phyloP scores from a whole-genome alignment of 768 basidiomycete genomes.

The Pleurotus citrinopileatus region DNA sequence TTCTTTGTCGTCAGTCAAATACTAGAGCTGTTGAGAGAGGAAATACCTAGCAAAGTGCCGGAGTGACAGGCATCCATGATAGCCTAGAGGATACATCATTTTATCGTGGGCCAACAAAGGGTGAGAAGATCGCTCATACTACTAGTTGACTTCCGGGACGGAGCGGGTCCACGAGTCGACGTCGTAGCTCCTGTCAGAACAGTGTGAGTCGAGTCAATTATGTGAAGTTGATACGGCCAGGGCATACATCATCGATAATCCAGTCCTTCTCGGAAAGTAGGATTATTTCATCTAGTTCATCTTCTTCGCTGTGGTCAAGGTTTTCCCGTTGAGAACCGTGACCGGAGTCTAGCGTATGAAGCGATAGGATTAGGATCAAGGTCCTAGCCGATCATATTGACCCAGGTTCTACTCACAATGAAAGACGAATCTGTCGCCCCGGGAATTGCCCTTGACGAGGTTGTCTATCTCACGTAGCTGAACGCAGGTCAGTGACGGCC shows the following conservation, averaged over 20 bases:
- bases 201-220: neutral
- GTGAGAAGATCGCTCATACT: neutral
- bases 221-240: neutral
- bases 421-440: constrained; percentile 55
- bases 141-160: constrained; percentile 19
- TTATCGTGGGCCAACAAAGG: neutral
- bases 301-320: constrained; percentile 33
- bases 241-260: constrained; percentile 8
- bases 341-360: constrained; percentile 40
- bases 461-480: constrained; percentile 40
- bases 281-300: constrained; percentile 41
- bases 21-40: neutral
- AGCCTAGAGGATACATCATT: too few species aligned
- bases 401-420: constrained; percentile 41
- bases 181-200: constrained; percentile 17
- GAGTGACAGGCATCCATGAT: constrained; percentile 21
- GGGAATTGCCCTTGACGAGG: constrained; percentile 39
- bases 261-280: neutral
- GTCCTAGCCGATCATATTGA: neutral
- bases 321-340: constrained; percentile 36
- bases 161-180: constrained; percentile 18
- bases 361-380: neutral
- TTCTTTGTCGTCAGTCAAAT: neutral
- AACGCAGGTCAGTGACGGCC: neutral
- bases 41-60: constrained; percentile 21